Base-by-base conservation (phyloP, 164 flowering plant species). In the Protea cynaroides region DNA sequence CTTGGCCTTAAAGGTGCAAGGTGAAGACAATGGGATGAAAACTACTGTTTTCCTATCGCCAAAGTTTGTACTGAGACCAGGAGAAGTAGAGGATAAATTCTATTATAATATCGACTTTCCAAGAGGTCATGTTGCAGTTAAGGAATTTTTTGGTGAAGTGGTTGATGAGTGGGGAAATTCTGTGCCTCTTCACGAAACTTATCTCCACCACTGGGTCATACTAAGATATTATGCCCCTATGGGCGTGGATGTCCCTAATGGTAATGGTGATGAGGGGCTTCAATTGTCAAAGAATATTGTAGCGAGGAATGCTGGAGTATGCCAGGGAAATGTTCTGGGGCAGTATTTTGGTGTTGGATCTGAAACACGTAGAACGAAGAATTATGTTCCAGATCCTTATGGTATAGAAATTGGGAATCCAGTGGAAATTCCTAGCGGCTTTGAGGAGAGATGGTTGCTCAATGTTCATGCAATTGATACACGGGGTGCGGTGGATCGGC, bases 381-480 rank as follows among this genome's bases (percentile, higher is more conserved):
- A 93, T 8, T 60, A 74, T 44, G 72, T 92, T n/a, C 98, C 96
- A 0, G 87, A 86, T 58, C 95, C 92, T 47, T 92, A 81, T 68
- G 98, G 88, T 3, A 87, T 90, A 62, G 91, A 89, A 71, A 73
- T 87, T 53, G 98, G 97, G 18, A 83, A 85, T 71, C 85, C 86
- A 3, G 72, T 22, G 0, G 83, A 80, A 49, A 73, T 88, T 62
- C 92, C 94, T 22, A 63, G 37, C 5, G 97, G 98, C 13, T 83
- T 74, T 69, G 96, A 86, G 67, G 92, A 89, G 59, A 69, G 67
- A 63, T 94, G 98, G 98, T 1, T 81, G 69, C 74, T 94, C 49
- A 94, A 91, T 72, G 78, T 90, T 17, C 98, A 94, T 69, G 96
- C 95, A 8, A 91, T 91, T 63, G 98, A 94, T 65, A 91, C 96